Percentiles rank a stretch among this genome's conserved stretches.
Evolutionary conservation across 257 asterid genomes (phyloP).

Genomic region (Thymus mandschuricus): DNA sequence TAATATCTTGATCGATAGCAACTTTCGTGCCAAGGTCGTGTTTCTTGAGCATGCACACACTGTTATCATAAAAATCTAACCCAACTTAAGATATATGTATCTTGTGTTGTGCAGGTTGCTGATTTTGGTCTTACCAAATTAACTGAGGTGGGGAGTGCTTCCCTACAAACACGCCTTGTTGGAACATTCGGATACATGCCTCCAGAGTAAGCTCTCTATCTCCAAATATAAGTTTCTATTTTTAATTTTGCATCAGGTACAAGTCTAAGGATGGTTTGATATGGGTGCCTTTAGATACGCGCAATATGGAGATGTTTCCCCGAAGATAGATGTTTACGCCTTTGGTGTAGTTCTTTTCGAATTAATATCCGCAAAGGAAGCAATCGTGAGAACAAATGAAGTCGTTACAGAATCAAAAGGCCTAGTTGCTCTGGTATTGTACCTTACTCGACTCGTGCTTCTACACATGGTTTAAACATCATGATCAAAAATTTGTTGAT

Average conservation of each 20-base stretch:
- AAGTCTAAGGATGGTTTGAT: neutral
- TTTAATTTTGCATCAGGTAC: too few relatives aligned
- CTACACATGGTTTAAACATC: too few relatives aligned
- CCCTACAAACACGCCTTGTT: conserved; percentile 75
- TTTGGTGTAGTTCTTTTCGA: conserved; percentile 86
- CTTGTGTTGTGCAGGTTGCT: conserved; percentile 56
- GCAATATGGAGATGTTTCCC: conserved; percentile 79
- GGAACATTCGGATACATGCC: conserved; percentile 95
- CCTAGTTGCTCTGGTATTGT: conserved; percentile 71
- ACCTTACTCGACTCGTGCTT: neutral
- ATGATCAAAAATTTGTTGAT: neutral
- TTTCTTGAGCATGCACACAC: too few relatives aligned
- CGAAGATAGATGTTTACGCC: conserved; percentile 80
- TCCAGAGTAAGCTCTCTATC: conserved; percentile 60
- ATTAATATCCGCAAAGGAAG: conserved; percentile 75
- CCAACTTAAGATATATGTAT: too few relatives aligned
- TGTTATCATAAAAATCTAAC: too few relatives aligned
- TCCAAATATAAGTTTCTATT: too few relatives aligned
- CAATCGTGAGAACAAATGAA: conserved; percentile 65
- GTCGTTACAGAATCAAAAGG: conserved; percentile 65
- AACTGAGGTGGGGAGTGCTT: conserved; percentile 73
- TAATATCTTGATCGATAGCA: conserved; percentile 73
- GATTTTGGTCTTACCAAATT: conserved; percentile 88
- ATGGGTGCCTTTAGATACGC: conserved; percentile 57
- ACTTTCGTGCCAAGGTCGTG: conserved; percentile 77